phyloP scores from a whole-genome alignment of 176 grass and related monocot species.

The Bothriochloa decipiens region DNA sequence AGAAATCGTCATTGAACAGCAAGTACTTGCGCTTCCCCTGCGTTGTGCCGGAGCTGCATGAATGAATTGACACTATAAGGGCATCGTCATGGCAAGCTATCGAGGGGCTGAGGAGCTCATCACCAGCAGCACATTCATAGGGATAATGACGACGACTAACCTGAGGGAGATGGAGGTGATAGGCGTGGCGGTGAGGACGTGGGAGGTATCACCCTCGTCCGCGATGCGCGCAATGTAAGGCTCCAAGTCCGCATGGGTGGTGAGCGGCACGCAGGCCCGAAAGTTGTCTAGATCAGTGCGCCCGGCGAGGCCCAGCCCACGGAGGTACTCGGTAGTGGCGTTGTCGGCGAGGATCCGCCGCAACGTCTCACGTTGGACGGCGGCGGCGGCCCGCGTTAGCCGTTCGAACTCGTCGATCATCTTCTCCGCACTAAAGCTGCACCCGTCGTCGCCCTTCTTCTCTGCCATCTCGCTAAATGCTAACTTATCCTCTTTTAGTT shows the following conservation, averaged over 20 bases:
- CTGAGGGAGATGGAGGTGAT: constrained; percentile 73
- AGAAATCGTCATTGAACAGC: constrained; percentile 80
- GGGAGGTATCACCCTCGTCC: constrained; percentile 58
- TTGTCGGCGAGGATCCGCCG: constrained; percentile 67
- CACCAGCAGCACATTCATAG: not conserved
- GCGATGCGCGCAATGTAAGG: constrained; percentile 78
- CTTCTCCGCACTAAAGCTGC: too few species aligned
- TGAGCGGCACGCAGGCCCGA: constrained; percentile 2
- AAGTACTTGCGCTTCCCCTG: constrained; percentile 86
- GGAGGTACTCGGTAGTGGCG: constrained; percentile 62
- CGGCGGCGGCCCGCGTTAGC: constrained; percentile 55
- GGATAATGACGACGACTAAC: not conserved
- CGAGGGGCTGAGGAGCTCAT: not conserved
- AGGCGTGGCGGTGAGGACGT: constrained; percentile 68
- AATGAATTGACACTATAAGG: too few species aligned
- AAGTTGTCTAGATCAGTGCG: not conserved
- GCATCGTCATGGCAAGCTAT: not conserved
- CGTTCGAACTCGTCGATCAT: constrained; percentile 76
- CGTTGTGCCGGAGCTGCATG: constrained; percentile 74
- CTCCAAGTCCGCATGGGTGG: constrained; percentile 32
- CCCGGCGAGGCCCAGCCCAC: constrained; percentile 37
- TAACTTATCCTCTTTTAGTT: too few species aligned
- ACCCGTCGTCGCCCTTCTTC: too few species aligned
- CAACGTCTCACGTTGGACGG: constrained; percentile 66
- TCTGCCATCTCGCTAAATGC: too few species aligned